Evolutionary conservation across 768 basidiomycete species (phyloP).

Genomic region (Panaeolus papilionaceus): DNA sequence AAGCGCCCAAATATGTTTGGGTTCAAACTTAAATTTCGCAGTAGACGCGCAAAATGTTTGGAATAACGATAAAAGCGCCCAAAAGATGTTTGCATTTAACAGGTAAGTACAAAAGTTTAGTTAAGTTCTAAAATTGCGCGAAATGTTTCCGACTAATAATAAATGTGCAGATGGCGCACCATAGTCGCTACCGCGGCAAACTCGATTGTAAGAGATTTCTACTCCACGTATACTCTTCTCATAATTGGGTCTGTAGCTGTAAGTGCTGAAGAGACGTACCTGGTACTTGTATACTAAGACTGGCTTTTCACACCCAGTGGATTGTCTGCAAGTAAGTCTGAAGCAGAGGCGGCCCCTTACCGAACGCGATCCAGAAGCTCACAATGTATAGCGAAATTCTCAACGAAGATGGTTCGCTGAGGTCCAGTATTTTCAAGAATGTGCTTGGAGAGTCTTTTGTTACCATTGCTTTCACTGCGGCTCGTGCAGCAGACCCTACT

Average conservation of each 20-base stretch:
- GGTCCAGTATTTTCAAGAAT: constrained; percentile 45
- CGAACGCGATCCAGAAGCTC: constrained; percentile 28
- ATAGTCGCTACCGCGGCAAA: constrained; percentile 44
- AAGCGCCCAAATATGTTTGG: too few relatives aligned
- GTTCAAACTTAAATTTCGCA: too few relatives aligned
- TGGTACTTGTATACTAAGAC: not conserved
- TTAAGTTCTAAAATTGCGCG: too few relatives aligned
- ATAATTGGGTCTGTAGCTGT: not conserved
- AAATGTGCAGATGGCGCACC: too few relatives aligned
- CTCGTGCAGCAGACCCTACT: constrained; percentile 48
- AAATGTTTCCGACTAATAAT: too few relatives aligned
- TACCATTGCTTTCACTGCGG: constrained; percentile 51
- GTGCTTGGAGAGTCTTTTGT: constrained; percentile 50
- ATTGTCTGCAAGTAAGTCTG: constrained; percentile 35
- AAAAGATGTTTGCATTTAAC: too few relatives aligned
- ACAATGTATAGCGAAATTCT: constrained; percentile 40
- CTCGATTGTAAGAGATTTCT: constrained; percentile 32
- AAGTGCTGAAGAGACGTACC: not conserved
- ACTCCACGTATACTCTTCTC: not conserved
- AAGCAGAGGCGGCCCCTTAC: not conserved
- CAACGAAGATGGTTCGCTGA: constrained; percentile 48
- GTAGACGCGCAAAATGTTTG: too few relatives aligned
- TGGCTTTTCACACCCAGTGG: constrained; percentile 28
- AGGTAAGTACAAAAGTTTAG: too few relatives aligned
- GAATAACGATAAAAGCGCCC: too few relatives aligned